These are phyloP conservation scores for Neoarthrinium moseri DNA, from an alignment of 2,329 filamentous ascomycete species.

Conservation along the genomic window DNA sequence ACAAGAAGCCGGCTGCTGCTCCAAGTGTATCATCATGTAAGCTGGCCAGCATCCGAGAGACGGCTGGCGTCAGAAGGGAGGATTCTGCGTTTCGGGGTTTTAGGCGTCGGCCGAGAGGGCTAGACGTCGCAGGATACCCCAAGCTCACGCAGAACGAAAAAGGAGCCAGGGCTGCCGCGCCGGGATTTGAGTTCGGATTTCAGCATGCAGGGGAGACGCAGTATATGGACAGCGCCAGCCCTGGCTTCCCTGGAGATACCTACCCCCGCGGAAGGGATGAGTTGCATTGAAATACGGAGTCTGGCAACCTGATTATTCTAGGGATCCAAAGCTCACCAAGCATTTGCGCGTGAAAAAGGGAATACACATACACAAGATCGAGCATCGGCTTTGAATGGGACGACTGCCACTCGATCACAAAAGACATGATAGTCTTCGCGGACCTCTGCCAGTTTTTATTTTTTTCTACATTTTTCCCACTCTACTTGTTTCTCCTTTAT, in stretches of 20 bases:
- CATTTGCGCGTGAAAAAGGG: constrained; percentile 8
- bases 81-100: background rate
- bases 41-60: no score
- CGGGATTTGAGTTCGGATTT: background rate
- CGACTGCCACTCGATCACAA: constrained; percentile 9
- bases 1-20: constrained; percentile 74
- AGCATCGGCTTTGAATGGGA: background rate
- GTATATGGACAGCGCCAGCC: constrained; percentile 5
- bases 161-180: background rate
- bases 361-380: constrained; percentile 4
- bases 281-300: constrained; percentile 31
- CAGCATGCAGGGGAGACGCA: constrained; percentile 3
- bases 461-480: no score
- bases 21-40: constrained; percentile 88
- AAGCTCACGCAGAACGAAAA: no score
- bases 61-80: no score
- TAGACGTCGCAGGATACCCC: no score
- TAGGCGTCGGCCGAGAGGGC: background rate
- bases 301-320: constrained; percentile 24
- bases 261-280: constrained; percentile 24
- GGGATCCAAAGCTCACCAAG: constrained; percentile 18
- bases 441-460: constrained; percentile 15
- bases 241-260: constrained; percentile 18
- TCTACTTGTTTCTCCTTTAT: no score
- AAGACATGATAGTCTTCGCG: constrained; percentile 12